These are phyloP conservation scores for Colletotrichum eleusines DNA, from an alignment of 2,329 filamentous ascomycete species.

Conservation along the genomic window DNA sequence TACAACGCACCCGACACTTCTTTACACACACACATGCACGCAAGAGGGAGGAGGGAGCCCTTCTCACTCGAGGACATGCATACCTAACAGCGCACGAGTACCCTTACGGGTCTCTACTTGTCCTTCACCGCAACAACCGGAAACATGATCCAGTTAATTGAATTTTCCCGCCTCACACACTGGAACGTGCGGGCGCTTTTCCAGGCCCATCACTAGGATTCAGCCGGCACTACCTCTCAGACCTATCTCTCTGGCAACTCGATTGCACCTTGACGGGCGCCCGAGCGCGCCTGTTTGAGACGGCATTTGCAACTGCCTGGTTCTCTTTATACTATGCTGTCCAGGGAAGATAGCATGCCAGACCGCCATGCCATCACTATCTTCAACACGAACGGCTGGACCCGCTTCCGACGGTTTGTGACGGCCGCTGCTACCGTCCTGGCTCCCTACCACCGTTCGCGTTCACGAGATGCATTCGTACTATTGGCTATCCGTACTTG, in stretches of 20 bases:
- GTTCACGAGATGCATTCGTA: no score
- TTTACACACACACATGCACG: slow-evolving; percentile 24
- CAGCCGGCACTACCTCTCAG: slow-evolving; percentile 23
- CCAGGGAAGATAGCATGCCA: background rate
- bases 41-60: slow-evolving; percentile 12
- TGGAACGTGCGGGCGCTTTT: slow-evolving; percentile 33
- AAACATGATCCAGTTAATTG: slow-evolving; percentile 35
- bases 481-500: background rate
- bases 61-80: slow-evolving; percentile 13
- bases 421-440: slow-evolving; percentile 34
- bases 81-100: background rate
- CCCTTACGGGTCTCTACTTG: slow-evolving; percentile 6
- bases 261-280: slow-evolving; percentile 28
- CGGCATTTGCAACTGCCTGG: slow-evolving; percentile 1
- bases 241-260: slow-evolving; percentile 26
- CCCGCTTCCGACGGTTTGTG: slow-evolving; percentile 14
- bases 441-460: slow-evolving; percentile 37
- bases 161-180: slow-evolving; percentile 27
- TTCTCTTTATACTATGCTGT: background rate
- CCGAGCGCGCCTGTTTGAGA: slow-evolving; percentile 24
- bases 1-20: slow-evolving; percentile 29
- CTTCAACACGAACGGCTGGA: slow-evolving; percentile 1
- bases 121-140: slow-evolving; percentile 36
- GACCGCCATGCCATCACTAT: background rate
- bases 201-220: slow-evolving; percentile 1